Percentiles rank a stretch among this genome's conserved stretches.
Evolutionary conservation across 192 early-diverging fungal species (phyloP).

Genomic region (Gryganskiella cystojenkinii): DNA sequence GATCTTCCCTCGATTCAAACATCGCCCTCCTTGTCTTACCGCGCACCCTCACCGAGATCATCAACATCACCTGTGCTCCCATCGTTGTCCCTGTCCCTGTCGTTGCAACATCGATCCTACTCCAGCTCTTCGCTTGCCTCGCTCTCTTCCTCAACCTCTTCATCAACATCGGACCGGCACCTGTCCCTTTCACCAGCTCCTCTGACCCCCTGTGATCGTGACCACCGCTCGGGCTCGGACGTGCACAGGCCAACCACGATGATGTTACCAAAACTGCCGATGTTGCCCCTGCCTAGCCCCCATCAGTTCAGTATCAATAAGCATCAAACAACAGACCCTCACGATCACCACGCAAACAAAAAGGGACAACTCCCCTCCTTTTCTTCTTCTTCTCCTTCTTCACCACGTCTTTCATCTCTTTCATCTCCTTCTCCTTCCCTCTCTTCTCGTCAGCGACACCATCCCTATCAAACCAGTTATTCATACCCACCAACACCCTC

Average conservation of each 20-base stretch:
- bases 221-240: not conserved
- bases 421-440: conserved; percentile 1
- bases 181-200: conserved; percentile 33
- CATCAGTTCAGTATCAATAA: not conserved
- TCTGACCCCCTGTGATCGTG: conserved; percentile 28
- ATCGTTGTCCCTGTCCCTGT: conserved; percentile 9
- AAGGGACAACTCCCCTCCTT: not conserved
- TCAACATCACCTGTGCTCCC: conserved; percentile 7
- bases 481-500: not conserved
- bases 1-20: not conserved
- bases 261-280: conserved; percentile 14
- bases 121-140: conserved; percentile 36
- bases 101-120: conserved; percentile 31
- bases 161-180: conserved; percentile 20
- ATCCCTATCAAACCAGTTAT: conserved; percentile 15
- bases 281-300: not conserved
- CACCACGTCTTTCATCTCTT: conserved; percentile 6
- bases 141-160: conserved; percentile 12
- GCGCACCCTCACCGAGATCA: conserved; percentile 17
- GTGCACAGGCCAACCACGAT: conserved; percentile 23
- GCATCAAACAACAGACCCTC: not conserved
- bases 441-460: conserved; percentile 19
- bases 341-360: conserved; percentile 11
- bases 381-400: conserved; percentile 3
- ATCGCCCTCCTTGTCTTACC: not conserved